Conservation (phyloP, 1,139 yeast species). For the Meyerozyma sp. region DNA sequence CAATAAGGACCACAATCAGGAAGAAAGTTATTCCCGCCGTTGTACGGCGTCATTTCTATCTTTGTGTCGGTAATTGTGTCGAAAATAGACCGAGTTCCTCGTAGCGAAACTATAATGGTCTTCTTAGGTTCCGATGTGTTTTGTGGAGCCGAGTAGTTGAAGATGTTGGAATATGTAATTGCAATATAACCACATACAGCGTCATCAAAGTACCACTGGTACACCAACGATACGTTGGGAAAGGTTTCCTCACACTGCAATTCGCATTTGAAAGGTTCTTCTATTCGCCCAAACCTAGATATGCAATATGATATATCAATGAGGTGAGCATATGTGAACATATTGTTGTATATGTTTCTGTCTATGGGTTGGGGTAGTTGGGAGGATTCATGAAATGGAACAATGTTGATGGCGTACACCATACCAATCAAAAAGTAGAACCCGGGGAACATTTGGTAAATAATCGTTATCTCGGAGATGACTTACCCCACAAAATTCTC, state of each 20-base stretch:
- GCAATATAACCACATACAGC: conserved; percentile 39
- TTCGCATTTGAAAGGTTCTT: conserved; percentile 42
- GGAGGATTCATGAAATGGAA: not conserved
- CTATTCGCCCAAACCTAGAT: conserved; percentile 27
- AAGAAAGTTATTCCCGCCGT: conserved; percentile 19
- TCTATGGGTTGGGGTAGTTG: conserved; percentile 4
- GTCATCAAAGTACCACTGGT: conserved; percentile 45
- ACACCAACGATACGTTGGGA: conserved; percentile 35
- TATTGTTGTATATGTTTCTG: conserved; percentile 3
- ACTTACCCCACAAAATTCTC: not conserved
- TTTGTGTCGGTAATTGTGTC: conserved; percentile 43
- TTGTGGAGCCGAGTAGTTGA: conserved; percentile 9
- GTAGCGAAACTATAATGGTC: conserved; percentile 34
- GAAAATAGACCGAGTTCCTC: conserved; percentile 46
- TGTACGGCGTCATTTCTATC: conserved; percentile 32
- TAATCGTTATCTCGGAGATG: not conserved
- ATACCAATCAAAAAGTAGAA: not conserved
- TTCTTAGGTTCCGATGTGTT: conserved; percentile 12
- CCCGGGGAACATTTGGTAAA: not conserved
- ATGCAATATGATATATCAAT: conserved; percentile 49
- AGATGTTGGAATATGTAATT: conserved; percentile 23
- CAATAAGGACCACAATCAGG: conserved; percentile 34
- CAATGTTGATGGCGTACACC: not conserved
- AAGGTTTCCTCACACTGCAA: conserved; percentile 33
- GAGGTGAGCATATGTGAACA: conserved; percentile 30